Base-by-base conservation (phyloP, 306 rosid species). In the Corylus avellana region DNA sequence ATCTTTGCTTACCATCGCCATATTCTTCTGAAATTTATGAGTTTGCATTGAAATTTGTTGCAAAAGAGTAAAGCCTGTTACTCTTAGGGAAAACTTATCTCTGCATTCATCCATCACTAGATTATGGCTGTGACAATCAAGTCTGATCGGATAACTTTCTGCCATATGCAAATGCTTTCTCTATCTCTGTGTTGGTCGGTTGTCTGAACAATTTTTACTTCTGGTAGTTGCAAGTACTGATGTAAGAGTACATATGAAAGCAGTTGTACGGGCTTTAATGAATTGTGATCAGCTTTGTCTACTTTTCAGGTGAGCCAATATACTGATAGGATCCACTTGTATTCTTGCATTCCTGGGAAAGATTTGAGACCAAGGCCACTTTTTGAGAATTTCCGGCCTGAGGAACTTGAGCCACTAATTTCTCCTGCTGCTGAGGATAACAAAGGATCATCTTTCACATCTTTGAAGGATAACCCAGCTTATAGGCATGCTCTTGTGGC, bases 271-370 rank as follows among this genome's bases (percentile, higher is more conserved):
- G 72, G 72, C 78, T 74, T 75, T 71, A 46, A 14, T 55, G 50
- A 71, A n/a, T 44, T 35, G 42, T 62, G 77, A 49, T 76, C 51
- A 75, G 39, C 75, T 78, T 78, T 66, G 12, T 70, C 51, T 86
- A 57, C 67, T 68, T 78, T 82, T 76, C 84, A 94, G 98, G 94
- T 94, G 74, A 94, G 98, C 88, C 92, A 90, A 73, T 92, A 94
- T 71, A 92, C 97, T 0, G 97, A 91, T 84, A 89, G 98, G 89
- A 83, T 94, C 84, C 98, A 94, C 92, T 81, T 92, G 89, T 94
- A 91, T 84, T 70, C 92, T 80, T 92, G 98, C 88, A 59, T 85
- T 84, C 78, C 88, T 64, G 97, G 92, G 77, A 85, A 81, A 73
- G 97, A 94, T 86, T 57, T 76, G 71, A 86, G 97, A 84, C 98